Conservation (phyloP, 495 filamentous ascomycete species). For the Lophiotrema nucula region DNA sequence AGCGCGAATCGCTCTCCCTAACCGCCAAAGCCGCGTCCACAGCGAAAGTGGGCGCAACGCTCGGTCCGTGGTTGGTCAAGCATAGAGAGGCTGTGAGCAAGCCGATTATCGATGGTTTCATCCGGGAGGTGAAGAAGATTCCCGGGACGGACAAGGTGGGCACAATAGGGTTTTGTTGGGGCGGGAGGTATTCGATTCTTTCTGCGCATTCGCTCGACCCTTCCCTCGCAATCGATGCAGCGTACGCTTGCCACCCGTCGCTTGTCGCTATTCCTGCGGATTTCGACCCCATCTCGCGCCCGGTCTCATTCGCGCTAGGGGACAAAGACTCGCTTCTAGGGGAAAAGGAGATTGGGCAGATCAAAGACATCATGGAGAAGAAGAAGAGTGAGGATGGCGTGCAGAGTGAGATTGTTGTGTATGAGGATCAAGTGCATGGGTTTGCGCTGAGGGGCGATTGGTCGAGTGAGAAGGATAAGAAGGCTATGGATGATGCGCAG, state of each 20-base stretch:
- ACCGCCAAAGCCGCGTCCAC: conserved; percentile 27
- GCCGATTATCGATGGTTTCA: conserved; percentile 38
- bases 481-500: conserved; percentile 48
- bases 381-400: conserved; percentile 31
- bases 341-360: conserved; percentile 34
- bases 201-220: conserved; percentile 17
- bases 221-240: conserved; percentile 33
- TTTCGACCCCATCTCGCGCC: conserved; percentile 34
- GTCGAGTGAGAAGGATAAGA: conserved; percentile 47
- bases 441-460: conserved; percentile 48
- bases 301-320: conserved; percentile 35
- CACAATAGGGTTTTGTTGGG: conserved; percentile 41
- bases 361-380: conserved; percentile 39
- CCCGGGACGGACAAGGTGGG: conserved; percentile 40
- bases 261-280: conserved; percentile 36
- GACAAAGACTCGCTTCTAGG: conserved; percentile 35
- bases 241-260: conserved; percentile 36
- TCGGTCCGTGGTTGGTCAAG: conserved; percentile 35
- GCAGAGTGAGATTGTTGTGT: conserved; percentile 29
- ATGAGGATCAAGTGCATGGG: conserved; percentile 48
- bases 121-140: conserved; percentile 31
- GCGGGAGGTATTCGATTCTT: conserved; percentile 38
- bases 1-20: conserved; percentile 27
- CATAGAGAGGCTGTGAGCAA: conserved; percentile 37
- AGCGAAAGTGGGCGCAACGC: conserved; percentile 34